These are phyloP conservation scores for Biancaea sappan DNA, from an alignment of 306 rosid species.

Conservation along the genomic window DNA sequence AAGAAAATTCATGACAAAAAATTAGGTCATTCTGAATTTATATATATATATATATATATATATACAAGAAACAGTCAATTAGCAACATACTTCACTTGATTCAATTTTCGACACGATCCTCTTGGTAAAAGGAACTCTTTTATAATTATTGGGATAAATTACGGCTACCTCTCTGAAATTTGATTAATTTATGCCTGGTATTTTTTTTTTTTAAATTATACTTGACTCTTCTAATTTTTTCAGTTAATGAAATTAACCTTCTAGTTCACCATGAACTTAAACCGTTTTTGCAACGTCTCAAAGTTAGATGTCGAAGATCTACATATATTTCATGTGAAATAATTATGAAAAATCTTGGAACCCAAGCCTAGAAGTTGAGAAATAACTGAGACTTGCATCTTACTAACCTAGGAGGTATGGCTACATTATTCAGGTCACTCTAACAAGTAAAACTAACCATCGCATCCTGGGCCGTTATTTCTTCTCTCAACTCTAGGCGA, in stretches of 20 bases:
- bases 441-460: constrained; percentile 53
- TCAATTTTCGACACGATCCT: constrained; percentile 2
- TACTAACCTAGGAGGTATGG: constrained; percentile 7
- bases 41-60: not conserved
- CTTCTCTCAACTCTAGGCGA: constrained; percentile 84
- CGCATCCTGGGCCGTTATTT: constrained; percentile 87
- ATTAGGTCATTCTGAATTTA: constrained; percentile 8
- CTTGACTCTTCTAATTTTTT: too few species aligned
- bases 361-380: constrained; percentile 5
- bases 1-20: constrained; percentile 29
- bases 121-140: constrained; percentile 1
- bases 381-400: not conserved
- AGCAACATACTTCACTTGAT: too few species aligned
- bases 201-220: too few species aligned
- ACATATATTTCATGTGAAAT: constrained; percentile 4
- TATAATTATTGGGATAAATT: not conserved
- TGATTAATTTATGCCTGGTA: too few species aligned
- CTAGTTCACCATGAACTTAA: too few species aligned
- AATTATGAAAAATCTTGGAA: constrained; percentile 13
- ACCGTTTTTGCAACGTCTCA: too few species aligned
- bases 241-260: too few species aligned
- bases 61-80: constrained; percentile 26
- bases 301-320: too few species aligned
- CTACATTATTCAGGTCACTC: constrained; percentile 22
- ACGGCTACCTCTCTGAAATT: too few species aligned